Percentiles rank a stretch among this genome's conserved stretches.
These are phyloP conservation scores for Ogataea nonfermentans DNA, from an alignment of 805 yeast genomes.

Conservation along the genomic window DNA sequence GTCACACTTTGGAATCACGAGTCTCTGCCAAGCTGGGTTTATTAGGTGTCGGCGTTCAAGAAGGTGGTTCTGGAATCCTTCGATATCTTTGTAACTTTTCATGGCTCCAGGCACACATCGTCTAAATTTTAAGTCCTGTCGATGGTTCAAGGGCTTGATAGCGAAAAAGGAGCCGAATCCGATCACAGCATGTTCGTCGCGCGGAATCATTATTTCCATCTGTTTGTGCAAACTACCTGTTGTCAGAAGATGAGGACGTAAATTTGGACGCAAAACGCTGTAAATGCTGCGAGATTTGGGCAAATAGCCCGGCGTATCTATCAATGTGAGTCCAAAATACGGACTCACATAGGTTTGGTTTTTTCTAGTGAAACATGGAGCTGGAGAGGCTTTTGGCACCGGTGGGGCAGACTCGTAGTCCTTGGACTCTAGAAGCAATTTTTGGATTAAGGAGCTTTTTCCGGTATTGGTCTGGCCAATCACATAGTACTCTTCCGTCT, in stretches of 20 bases:
- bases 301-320: slow-evolving; percentile 33
- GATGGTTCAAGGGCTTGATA: slow-evolving; percentile 6
- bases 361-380: slow-evolving; percentile 20
- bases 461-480: slow-evolving; percentile 33
- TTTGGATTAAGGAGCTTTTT: slow-evolving; percentile 23
- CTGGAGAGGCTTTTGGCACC: slow-evolving; percentile 12
- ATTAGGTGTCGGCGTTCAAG: background rate
- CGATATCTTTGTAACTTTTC: background rate
- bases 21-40: slow-evolving; percentile 2
- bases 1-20: slow-evolving; percentile 8
- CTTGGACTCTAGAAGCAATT: slow-evolving; percentile 8
- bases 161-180: slow-evolving; percentile 9
- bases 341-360: slow-evolving; percentile 15
- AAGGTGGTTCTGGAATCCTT: background rate
- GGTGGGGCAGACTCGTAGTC: slow-evolving; percentile 9
- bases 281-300: slow-evolving; percentile 23
- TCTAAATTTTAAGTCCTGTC: slow-evolving; percentile 2
- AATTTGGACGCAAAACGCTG: slow-evolving; percentile 9
- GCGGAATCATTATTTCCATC: too few relatives aligned
- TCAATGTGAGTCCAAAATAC: slow-evolving; percentile 15
- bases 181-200: too few relatives aligned
- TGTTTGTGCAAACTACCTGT: background rate
- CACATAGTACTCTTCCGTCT: slow-evolving; percentile 17
- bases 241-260: background rate
- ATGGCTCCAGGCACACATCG: slow-evolving; percentile 13